Evolutionary conservation across 257 asterid genomes (phyloP).

Genomic region (Eustoma russellianum): DNA sequence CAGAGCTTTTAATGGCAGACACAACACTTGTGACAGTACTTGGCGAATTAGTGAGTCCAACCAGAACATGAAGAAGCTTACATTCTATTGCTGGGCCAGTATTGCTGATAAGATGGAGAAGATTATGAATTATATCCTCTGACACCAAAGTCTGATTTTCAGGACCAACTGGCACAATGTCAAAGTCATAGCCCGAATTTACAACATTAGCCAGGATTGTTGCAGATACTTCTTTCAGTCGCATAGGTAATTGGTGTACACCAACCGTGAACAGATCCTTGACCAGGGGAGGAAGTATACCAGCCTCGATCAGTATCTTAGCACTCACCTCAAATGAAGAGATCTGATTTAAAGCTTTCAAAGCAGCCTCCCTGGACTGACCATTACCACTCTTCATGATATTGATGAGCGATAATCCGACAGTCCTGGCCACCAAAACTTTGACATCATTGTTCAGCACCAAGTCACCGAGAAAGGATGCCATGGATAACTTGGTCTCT

Average conservation of each 20-base stretch:
- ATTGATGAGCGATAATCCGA: conserved; percentile 66
- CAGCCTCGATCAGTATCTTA: conserved; percentile 68
- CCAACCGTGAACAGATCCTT: conserved; percentile 79
- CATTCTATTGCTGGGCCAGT: conserved; percentile 92
- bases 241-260: conserved; percentile 54
- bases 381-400: conserved; percentile 52
- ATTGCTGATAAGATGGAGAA: conserved; percentile 80
- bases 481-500: conserved; percentile 84
- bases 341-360: conserved; percentile 77
- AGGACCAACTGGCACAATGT: conserved; percentile 61
- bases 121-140: conserved; percentile 65
- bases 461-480: conserved; percentile 74
- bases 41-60: conserved; percentile 66
- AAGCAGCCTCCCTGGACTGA: conserved; percentile 75
- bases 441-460: conserved; percentile 69
- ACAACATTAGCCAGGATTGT: conserved; percentile 79
- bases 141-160: conserved; percentile 74
- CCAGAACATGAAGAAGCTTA: conserved; percentile 86
- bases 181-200: conserved; percentile 72
- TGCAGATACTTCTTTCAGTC: conserved; percentile 80
- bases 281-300: conserved; percentile 90
- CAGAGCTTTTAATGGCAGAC: conserved; percentile 77
- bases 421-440: conserved; percentile 63
- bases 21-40: conserved; percentile 58
- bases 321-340: conserved; percentile 85